Evolutionary conservation across 306 rosid species (phyloP).

Genomic region (Cucumis hystrix): DNA sequence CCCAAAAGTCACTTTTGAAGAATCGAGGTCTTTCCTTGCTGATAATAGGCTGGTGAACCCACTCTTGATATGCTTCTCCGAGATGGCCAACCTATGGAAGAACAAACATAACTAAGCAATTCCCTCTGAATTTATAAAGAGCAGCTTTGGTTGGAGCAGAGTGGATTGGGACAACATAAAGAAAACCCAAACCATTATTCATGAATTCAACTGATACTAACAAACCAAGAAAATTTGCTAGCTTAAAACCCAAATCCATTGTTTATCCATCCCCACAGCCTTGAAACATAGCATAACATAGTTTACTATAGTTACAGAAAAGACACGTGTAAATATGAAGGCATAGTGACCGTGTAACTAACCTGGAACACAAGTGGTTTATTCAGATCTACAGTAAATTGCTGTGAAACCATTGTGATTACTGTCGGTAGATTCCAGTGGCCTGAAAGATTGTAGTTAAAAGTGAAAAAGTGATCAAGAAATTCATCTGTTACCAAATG

Average conservation of each 20-base stretch:
- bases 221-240: not conserved
- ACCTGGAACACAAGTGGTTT: constrained; percentile 95
- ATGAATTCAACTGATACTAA: not conserved
- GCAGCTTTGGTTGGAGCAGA: not conserved
- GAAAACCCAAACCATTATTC: not conserved
- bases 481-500: not conserved
- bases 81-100: constrained; percentile 78
- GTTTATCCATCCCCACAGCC: not conserved
- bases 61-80: constrained; percentile 79
- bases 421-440: not conserved
- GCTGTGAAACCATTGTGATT: constrained; percentile 62
- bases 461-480: not conserved
- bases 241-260: not conserved
- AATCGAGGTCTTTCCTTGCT: constrained; percentile 83
- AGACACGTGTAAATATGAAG: not conserved
- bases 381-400: constrained; percentile 64
- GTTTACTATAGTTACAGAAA: not conserved
- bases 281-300: not conserved
- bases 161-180: not conserved
- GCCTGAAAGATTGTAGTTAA: not conserved
- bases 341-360: not conserved
- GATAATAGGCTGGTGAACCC: constrained; percentile 94
- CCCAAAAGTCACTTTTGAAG: constrained; percentile 64
- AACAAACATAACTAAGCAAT: not conserved
- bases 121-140: not conserved